A percentile compares a stretch with the other conserved stretches of the same genome.
Conservation (phyloP, 163 green algal genomes). For the Coccomyxa subellipsoidea region DNA sequence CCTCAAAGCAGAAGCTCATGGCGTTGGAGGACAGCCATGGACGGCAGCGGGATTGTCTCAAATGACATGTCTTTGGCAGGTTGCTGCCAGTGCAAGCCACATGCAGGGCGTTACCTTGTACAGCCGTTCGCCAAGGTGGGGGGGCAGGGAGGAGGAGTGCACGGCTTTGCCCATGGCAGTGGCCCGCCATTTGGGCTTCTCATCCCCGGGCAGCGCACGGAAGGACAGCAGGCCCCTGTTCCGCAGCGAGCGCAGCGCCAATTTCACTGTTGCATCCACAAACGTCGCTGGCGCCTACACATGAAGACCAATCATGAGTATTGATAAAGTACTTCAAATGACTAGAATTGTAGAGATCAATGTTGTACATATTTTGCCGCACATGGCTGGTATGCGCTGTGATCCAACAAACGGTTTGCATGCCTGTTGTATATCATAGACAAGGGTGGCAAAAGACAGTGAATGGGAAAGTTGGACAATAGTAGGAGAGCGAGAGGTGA, state of each 20-base stretch:
- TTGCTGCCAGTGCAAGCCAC: too few relatives aligned
- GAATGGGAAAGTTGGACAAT: not conserved
- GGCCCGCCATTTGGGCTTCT: constrained; percentile 3
- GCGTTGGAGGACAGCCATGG: too few relatives aligned
- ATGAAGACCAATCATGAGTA: not conserved
- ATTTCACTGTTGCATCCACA: not conserved
- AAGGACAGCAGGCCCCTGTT: constrained; percentile 25
- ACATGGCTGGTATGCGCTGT: not conserved
- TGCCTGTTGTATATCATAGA: too few relatives aligned
- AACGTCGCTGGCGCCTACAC: not conserved
- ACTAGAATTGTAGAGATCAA: not conserved
- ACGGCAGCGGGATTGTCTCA: too few relatives aligned
- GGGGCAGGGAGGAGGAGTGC: constrained; percentile 50
- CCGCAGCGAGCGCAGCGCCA: constrained; percentile 1
- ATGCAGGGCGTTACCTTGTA: not conserved
- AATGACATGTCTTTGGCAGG: too few relatives aligned
- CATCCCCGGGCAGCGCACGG: not conserved
- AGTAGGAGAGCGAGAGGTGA: not conserved
- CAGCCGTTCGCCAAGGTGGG: constrained; percentile 9
- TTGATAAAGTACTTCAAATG: not conserved
- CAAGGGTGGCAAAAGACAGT: not conserved
- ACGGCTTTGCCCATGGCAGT: constrained; percentile 53
- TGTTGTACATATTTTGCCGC: not conserved
- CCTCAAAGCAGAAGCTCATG: too few relatives aligned
- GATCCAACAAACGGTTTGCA: too few relatives aligned